These are phyloP conservation scores for Colletotrichum gloeosporioides DNA, from an alignment of 2,329 filamentous ascomycete genomes.

Conservation along the genomic window DNA sequence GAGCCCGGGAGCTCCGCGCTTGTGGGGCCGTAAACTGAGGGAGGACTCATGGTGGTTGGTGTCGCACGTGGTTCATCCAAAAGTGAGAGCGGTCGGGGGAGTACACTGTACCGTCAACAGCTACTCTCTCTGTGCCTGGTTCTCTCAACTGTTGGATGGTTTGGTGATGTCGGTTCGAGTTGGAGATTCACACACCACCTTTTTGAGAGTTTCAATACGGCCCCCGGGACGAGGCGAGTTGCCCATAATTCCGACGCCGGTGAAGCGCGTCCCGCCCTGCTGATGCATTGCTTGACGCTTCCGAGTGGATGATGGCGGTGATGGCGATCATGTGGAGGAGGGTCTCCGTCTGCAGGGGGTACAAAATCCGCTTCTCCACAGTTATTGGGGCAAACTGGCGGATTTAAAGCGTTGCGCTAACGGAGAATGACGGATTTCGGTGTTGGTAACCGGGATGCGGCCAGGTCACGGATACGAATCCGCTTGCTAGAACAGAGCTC, in stretches of 20 bases:
- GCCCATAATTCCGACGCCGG: slow-evolving; percentile 5
- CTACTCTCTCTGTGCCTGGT: background rate
- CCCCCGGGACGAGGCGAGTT: background rate
- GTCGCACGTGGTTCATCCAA: slow-evolving; percentile 6
- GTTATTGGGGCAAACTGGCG: background rate
- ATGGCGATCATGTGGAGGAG: background rate
- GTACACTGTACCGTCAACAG: background rate
- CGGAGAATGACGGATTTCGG: background rate
- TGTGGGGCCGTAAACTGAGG: slow-evolving; percentile 21
- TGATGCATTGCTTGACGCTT: background rate
- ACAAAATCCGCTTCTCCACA: slow-evolving; percentile 1
- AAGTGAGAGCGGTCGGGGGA: background rate
- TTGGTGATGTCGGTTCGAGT: background rate
- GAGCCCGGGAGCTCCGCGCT: slow-evolving; percentile 9
- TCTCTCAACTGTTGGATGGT: background rate
- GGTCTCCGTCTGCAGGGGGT: slow-evolving; percentile 2
- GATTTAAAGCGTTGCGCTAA: background rate
- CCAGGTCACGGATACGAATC: slow-evolving; percentile 2
- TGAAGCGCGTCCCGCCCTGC: background rate
- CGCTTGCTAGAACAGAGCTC: background rate
- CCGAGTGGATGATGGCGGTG: background rate
- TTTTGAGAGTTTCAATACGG: background rate
- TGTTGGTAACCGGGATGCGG: accelerated
- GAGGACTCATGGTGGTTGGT: slow-evolving; percentile 14
- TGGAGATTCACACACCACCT: background rate